Conservation (phyloP, 306 rosid genomes). For the Neltuma alba region DNA sequence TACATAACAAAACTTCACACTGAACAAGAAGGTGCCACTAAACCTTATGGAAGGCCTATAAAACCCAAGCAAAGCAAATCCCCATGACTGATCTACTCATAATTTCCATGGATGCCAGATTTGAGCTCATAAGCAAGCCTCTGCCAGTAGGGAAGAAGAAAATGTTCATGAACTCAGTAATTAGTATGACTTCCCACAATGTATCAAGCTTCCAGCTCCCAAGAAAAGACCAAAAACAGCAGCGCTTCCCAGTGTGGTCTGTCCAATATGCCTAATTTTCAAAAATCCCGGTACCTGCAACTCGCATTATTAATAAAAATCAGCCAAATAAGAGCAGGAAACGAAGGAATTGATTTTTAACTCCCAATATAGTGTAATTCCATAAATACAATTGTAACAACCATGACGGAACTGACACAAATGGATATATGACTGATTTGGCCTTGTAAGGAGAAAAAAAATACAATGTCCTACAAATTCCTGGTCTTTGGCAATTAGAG, state of each 20-base stretch:
- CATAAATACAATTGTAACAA: background rate
- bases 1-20: constrained; percentile 5
- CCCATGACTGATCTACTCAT: constrained; percentile 18
- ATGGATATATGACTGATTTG: background rate
- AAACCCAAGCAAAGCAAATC: constrained; percentile 5
- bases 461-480: background rate
- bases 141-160: constrained; percentile 26
- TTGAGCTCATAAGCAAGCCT: constrained; percentile 13
- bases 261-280: constrained; percentile 86
- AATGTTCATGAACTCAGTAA: constrained; percentile 42
- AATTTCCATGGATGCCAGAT: constrained; percentile 30
- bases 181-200: constrained; percentile 89
- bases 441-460: background rate
- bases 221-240: constrained; percentile 85
- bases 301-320: constrained; percentile 5
- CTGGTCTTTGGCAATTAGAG: background rate
- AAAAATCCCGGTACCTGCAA: constrained; percentile 85
- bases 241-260: constrained; percentile 80
- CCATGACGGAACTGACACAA: background rate
- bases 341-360: background rate
- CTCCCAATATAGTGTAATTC: background rate
- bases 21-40: constrained; percentile 6
- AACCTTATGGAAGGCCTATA: constrained; percentile 26
- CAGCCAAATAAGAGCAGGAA: background rate
- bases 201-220: constrained; percentile 92